These are phyloP conservation scores for Globisporangium uncinulatum DNA, from an alignment of 352 stramenopile genomes.

Conservation along the genomic window DNA sequence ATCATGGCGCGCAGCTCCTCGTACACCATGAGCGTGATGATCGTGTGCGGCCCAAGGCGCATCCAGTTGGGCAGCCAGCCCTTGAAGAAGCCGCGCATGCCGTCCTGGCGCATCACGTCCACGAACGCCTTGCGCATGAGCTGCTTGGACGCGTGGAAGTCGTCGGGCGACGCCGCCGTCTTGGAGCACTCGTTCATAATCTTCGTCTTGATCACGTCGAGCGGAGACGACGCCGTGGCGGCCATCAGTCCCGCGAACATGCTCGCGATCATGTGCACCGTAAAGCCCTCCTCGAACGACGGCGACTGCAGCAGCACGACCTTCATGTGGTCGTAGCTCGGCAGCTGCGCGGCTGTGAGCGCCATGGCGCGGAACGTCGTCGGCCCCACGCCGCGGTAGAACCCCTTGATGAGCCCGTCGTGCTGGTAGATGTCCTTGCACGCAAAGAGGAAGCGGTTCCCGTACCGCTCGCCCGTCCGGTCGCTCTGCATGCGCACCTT, in stretches of 20 bases:
- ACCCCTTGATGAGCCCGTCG: conserved; percentile 54
- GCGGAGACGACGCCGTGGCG: conserved; percentile 57
- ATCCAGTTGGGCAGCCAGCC: conserved; percentile 76
- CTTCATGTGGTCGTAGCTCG: conserved; percentile 83
- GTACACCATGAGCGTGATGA: conserved; percentile 75
- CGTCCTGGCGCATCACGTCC: conserved; percentile 44
- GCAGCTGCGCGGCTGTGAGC: conserved; percentile 67
- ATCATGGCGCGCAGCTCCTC: conserved; percentile 51
- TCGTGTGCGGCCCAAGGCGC: conserved; percentile 63
- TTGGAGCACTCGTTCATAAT: conserved; percentile 73
- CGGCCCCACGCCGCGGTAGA: conserved; percentile 65
- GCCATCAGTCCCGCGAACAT: conserved; percentile 72
- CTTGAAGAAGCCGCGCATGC: conserved; percentile 69
- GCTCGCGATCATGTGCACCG: conserved; percentile 59
- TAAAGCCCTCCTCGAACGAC: conserved; percentile 46
- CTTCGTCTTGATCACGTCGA: conserved; percentile 84
- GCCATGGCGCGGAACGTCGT: conserved; percentile 69
- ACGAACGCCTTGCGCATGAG: conserved; percentile 52
- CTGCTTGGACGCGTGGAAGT: conserved; percentile 26
- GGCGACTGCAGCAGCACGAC: conserved; percentile 43
- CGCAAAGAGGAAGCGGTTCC: conserved; percentile 56
- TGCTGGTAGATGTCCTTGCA: conserved; percentile 53
- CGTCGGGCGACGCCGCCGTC: conserved; percentile 24
- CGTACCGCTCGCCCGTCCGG: conserved; percentile 49
- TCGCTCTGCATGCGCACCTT: conserved; percentile 80